Evolutionary conservation across 306 rosid genomes (phyloP), one percentile per base, ranked within the genome.

Genomic region (Vachellia collinsii): DNA sequence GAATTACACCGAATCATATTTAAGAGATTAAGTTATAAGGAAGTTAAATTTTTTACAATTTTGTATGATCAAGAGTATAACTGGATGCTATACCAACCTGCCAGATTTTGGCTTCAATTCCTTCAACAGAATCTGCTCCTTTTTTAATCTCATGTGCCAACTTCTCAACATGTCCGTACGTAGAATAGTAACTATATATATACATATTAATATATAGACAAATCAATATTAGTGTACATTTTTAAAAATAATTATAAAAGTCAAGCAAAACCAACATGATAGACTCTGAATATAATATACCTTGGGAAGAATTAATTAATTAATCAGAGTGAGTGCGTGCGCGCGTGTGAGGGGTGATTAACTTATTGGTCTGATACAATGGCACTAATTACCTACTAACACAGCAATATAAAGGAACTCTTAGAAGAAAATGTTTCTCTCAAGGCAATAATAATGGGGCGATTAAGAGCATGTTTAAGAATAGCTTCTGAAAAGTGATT

Each of bases 101-200:
- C 34, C 34, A 29, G 34, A 29, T 1, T 29, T 2, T 29, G 34
- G 83, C 94, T 69, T 94, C 97, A 37, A 92, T 97, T 76, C 97
- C 98, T 86, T 94, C 98, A 19, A 94, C 97, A 6, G 98, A 92
- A 68, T 89, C 93, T 23, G 92, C 97, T 41, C 98, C 98, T 84
- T 92, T 92, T 83, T 85, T 59, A n/a, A 94, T 91, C 89, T 91
- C 94, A 68, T 88, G 91, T 4, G 97, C 98, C 56, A 91, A 87
- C 94, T 83, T 94, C 85, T 81, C 93, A 39, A 92, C 97, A 81
- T 94, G 98, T 85, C 98, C 97, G 51, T 94, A 92, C 78, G 63
- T 94, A 44, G 98, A 94, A 89, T 94, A 94, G 87, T 90, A 94
- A 48, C 98, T 92, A 56, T n/a, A 53, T 53, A 53, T 1, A 48